A percentile compares a stretch with the other conserved stretches of the same genome.
Conservation (phyloP, 495 filamentous ascomycete genomes). For the Penicillium cataractarum region DNA sequence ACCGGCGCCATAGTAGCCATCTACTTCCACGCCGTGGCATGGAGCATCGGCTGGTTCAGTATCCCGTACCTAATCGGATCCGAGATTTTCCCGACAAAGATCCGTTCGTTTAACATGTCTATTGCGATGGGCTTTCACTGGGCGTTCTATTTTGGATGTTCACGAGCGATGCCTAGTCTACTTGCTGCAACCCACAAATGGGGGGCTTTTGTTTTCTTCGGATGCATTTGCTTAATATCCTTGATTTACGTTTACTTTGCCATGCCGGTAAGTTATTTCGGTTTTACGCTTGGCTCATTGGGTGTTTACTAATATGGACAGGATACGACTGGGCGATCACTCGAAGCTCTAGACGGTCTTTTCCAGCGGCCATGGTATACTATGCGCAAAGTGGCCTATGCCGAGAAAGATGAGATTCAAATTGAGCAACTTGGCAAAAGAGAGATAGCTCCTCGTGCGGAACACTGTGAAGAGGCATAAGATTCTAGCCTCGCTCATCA, state of each 20-base stretch:
- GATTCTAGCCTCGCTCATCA: not conserved
- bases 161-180: slow-evolving; percentile 49
- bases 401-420: slow-evolving; percentile 14
- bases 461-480: slow-evolving; percentile 11
- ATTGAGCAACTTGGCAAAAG: slow-evolving; percentile 16
- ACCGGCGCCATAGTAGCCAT: slow-evolving; percentile 58
- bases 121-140: slow-evolving; percentile 55
- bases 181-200: slow-evolving; percentile 25
- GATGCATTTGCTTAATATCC: slow-evolving; percentile 24
- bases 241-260: slow-evolving; percentile 32
- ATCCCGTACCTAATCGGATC: slow-evolving; percentile 69
- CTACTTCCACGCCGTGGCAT: slow-evolving; percentile 59
- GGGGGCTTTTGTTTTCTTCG: slow-evolving; percentile 32
- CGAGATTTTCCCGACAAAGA: slow-evolving; percentile 63
- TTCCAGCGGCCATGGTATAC: slow-evolving; percentile 32
- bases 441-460: slow-evolving; percentile 6
- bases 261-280: slow-evolving; percentile 30
- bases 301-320: slow-evolving; percentile 11
- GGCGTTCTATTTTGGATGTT: slow-evolving; percentile 64
- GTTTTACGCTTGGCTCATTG: too few relatives aligned
- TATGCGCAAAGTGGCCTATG: slow-evolving; percentile 25
- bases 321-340: slow-evolving; percentile 30
- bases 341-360: slow-evolving; percentile 24
- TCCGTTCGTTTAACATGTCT: slow-evolving; percentile 31
- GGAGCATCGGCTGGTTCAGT: slow-evolving; percentile 67